phyloP scores from a whole-genome alignment of 1,139 yeast genomes.

The Saccharomycopsis phalli region DNA sequence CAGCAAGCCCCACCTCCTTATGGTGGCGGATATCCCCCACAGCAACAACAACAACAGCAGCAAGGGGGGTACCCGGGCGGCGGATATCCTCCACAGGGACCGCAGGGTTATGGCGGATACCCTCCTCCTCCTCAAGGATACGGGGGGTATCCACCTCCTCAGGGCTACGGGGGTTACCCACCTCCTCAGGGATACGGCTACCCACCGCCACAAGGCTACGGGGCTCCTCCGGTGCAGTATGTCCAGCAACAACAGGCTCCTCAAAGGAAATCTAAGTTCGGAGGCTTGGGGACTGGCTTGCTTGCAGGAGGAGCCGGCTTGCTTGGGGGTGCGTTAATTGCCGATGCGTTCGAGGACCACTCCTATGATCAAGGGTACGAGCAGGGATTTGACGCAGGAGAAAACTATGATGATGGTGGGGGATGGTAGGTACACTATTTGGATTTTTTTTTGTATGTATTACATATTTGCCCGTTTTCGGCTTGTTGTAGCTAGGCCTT shows the following conservation, averaged over 20 bases:
- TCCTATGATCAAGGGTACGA: too few species aligned
- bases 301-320: slow-evolving; percentile 79
- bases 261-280: slow-evolving; percentile 19
- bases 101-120: slow-evolving; percentile 9
- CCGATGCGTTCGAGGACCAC: slow-evolving; percentile 31
- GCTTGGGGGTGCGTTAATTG: slow-evolving; percentile 61
- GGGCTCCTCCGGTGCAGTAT: slow-evolving; percentile 6
- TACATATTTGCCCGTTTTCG: too few species aligned
- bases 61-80: slow-evolving; percentile 1
- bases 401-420: too few species aligned
- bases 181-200: slow-evolving; percentile 12
- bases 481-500: too few species aligned
- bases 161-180: slow-evolving; percentile 23
- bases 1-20: slow-evolving; percentile 20
- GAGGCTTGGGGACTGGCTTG: slow-evolving; percentile 28
- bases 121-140: slow-evolving; percentile 23
- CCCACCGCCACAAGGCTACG: slow-evolving; percentile 7
- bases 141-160: slow-evolving; percentile 21
- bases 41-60: slow-evolving; percentile 17
- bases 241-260: slow-evolving; percentile 19
- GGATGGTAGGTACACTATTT: too few species aligned
- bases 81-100: slow-evolving; percentile 22
- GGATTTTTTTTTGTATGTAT: too few species aligned
- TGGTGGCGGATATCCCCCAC: slow-evolving; percentile 9
- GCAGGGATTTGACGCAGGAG: too few species aligned